Percentiles rank a stretch among this genome's conserved stretches.
Conservation (phyloP, 805 yeast species). For the Ogataea zsoltii region DNA sequence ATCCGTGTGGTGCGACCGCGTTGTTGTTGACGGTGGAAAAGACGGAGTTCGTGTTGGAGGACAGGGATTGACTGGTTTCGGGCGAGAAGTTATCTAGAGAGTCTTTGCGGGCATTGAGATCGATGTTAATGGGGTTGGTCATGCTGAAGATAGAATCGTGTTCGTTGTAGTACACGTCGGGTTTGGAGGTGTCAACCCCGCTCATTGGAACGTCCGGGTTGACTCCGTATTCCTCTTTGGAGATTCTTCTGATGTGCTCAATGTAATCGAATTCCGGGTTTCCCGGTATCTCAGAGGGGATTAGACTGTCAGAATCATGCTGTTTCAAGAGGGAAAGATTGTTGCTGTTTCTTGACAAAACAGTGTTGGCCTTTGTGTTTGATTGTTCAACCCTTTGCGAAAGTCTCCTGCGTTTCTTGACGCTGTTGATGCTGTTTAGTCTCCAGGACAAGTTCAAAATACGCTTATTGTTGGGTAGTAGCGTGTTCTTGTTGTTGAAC, state of each 20-base stretch:
- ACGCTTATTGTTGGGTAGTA: slow-evolving; percentile 36
- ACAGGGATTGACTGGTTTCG: slow-evolving; percentile 28
- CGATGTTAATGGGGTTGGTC: slow-evolving; percentile 29
- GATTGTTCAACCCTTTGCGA: slow-evolving; percentile 2
- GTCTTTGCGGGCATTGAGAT: slow-evolving; percentile 19
- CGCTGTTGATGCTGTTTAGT: slow-evolving; percentile 32
- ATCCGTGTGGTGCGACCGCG: background rate
- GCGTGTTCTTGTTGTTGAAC: slow-evolving; percentile 36
- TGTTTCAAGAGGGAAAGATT: slow-evolving; percentile 21
- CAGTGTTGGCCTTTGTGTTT: background rate
- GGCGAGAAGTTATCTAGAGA: slow-evolving; percentile 27
- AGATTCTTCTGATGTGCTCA: slow-evolving; percentile 38
- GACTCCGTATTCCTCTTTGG: slow-evolving; percentile 36
- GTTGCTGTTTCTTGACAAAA: slow-evolving; percentile 11
- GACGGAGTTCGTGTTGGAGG: slow-evolving; percentile 26
- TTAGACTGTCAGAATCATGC: slow-evolving; percentile 18
- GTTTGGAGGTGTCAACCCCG: slow-evolving; percentile 3
- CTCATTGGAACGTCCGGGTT: slow-evolving; percentile 23
- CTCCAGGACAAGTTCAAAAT: slow-evolving; percentile 39
- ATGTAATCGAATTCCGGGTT: slow-evolving; percentile 38
- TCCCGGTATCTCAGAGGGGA: slow-evolving; percentile 22
- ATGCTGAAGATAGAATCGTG: slow-evolving; percentile 17
- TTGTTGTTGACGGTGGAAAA: slow-evolving; percentile 15
- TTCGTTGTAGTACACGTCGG: slow-evolving; percentile 14
- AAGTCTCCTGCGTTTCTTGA: slow-evolving; percentile 23